These are phyloP conservation scores for Paramecium pentaurelia DNA, from an alignment of 73 alveolate genomes.

Conservation along the genomic window DNA sequence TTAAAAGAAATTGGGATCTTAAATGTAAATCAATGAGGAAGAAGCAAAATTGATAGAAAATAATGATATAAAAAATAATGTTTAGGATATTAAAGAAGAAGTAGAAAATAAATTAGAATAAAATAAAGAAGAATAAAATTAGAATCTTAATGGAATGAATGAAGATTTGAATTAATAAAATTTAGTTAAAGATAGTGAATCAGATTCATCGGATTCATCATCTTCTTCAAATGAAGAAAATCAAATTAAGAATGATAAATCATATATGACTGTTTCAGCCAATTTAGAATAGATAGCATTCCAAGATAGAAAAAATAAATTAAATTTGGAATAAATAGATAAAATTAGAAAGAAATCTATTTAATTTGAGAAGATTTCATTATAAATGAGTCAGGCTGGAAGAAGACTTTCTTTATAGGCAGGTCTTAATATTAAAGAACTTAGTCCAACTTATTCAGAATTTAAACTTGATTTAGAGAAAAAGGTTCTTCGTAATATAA, in stretches of 20 bases:
- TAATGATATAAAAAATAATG: background rate
- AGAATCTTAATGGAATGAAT: background rate
- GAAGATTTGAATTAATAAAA: background rate
- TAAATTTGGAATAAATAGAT: background rate
- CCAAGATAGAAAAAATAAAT: background rate
- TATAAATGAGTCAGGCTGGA: background rate
- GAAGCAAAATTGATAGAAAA: background rate
- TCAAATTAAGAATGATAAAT: background rate
- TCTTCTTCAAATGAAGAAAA: background rate
- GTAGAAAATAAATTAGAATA: background rate
- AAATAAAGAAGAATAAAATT: background rate
- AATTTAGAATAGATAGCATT: background rate
- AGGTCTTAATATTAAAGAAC: background rate
- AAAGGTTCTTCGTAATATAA: background rate
- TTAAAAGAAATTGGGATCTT: background rate
- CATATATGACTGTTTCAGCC: background rate
- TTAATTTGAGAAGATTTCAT: background rate
- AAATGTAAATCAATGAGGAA: background rate
- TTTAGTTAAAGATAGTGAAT: background rate
- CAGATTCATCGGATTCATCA: background rate
- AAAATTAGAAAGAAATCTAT: background rate
- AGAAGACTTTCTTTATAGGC: conserved; percentile 3
- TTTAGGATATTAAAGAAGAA: background rate
- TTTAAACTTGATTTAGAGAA: background rate
- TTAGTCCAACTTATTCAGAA: background rate